Percentiles rank a stretch among this genome's conserved stretches.
phyloP scores from a whole-genome alignment of 768 basidiomycete species.

The Lactifluus pinguis region DNA sequence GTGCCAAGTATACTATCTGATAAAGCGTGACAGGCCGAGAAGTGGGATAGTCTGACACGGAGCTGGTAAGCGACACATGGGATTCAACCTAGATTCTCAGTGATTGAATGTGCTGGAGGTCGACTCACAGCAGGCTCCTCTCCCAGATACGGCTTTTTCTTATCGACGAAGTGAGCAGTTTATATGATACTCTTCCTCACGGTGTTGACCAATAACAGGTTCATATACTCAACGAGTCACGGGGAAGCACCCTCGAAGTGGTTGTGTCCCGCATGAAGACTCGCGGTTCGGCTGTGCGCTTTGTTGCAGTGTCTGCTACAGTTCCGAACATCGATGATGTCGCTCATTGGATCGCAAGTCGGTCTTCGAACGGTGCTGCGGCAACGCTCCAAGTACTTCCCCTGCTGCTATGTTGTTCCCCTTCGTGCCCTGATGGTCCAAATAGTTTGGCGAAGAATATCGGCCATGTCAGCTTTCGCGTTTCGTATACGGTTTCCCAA shows the following conservation, averaged over 20 bases:
- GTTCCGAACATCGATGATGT: constrained; percentile 91
- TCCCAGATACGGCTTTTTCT: constrained; percentile 72
- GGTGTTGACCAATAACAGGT: constrained; percentile 42
- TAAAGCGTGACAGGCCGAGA: constrained; percentile 61
- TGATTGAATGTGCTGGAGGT: constrained; percentile 31
- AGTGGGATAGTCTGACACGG: constrained; percentile 91
- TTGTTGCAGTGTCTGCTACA: constrained; percentile 87
- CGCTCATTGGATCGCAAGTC: constrained; percentile 72
- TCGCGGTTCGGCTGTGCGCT: constrained; percentile 60
- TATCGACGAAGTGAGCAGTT: constrained; percentile 68
- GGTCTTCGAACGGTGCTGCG: constrained; percentile 38
- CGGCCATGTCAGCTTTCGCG: constrained; percentile 75
- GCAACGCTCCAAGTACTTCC: constrained; percentile 56
- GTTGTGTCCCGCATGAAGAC: constrained; percentile 90
- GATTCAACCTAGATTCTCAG: neutral
- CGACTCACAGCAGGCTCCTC: constrained; percentile 55
- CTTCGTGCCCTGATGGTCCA: neutral
- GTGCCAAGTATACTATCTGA: neutral
- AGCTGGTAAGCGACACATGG: constrained; percentile 48
- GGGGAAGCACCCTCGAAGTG: constrained; percentile 91
- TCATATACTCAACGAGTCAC: constrained; percentile 82
- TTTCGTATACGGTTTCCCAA: constrained; percentile 62
- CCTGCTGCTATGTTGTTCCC: neutral
- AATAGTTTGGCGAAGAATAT: constrained; percentile 87
- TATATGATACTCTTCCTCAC: neutral